Percentiles rank a stretch among this genome's conserved stretches.
These are phyloP conservation scores for Maudiozyma barnettii DNA, from an alignment of 805 yeast genomes.

Conservation along the genomic window DNA sequence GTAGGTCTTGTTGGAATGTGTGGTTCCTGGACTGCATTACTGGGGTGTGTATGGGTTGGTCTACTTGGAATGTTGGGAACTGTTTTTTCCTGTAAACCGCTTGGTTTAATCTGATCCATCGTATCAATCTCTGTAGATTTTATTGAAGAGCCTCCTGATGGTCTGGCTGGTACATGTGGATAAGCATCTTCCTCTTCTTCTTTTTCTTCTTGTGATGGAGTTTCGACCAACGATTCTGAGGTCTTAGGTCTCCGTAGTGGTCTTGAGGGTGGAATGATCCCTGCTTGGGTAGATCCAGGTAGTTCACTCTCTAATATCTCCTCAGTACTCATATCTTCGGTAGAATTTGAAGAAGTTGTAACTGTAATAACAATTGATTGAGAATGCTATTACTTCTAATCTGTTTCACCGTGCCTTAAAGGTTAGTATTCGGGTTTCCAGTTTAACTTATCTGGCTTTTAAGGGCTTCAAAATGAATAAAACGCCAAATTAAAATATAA, in stretches of 20 bases:
- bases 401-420: too few relatives aligned
- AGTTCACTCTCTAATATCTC: not conserved
- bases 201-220: not conserved
- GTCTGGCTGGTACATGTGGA: not conserved
- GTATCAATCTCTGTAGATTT: not conserved
- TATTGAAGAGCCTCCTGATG: conserved; percentile 2
- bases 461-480: too few relatives aligned
- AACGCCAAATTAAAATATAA: too few relatives aligned
- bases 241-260: not conserved
- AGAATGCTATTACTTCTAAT: too few relatives aligned
- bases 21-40: too few relatives aligned
- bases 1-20: not conserved
- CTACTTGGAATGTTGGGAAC: not conserved
- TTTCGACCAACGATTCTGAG: not conserved
- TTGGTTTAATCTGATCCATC: too few relatives aligned
- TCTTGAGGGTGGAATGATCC: not conserved
- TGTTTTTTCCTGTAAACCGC: not conserved
- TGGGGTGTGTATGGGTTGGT: not conserved
- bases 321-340: not conserved
- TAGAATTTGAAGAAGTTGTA: not conserved
- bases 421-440: too few relatives aligned
- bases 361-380: too few relatives aligned
- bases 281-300: not conserved
- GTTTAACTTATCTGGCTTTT: too few relatives aligned
- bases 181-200: not conserved